phyloP scores from a whole-genome alignment of 2,329 filamentous ascomycete genomes.

The Fusarium sp. region DNA sequence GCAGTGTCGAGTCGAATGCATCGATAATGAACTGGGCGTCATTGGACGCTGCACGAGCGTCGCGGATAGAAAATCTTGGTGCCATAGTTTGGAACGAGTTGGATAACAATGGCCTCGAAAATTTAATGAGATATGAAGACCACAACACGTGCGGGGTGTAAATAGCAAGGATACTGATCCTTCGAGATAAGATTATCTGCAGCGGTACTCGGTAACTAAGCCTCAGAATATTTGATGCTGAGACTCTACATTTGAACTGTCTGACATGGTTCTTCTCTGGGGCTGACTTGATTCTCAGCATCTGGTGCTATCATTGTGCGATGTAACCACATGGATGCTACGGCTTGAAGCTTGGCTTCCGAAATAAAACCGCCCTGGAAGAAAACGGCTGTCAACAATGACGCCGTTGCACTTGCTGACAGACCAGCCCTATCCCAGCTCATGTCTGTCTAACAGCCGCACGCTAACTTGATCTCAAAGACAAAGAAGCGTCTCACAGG shows the following conservation, averaged over 20 bases:
- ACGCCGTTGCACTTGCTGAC: conserved; percentile 6
- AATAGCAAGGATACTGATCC: conserved; percentile 41
- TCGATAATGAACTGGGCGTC: conserved; percentile 48
- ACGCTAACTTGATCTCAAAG: conserved; percentile 13
- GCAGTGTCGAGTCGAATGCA: conserved; percentile 48
- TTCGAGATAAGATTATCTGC: conserved; percentile 9
- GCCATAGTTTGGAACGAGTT: conserved; percentile 27
- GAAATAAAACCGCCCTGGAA: neutral
- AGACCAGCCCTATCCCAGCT: neutral
- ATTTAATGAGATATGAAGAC: neutral
- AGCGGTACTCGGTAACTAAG: too few relatives aligned
- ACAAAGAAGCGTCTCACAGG: conserved; percentile 5
- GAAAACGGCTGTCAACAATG: conserved; percentile 1
- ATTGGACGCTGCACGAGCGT: conserved; percentile 33
- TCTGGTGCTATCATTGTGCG: neutral
- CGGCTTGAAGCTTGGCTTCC: neutral
- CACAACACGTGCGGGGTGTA: conserved; percentile 15
- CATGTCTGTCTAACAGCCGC: neutral
- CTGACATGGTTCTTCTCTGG: neutral
- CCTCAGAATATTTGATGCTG: too few relatives aligned
- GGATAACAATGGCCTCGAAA: neutral
- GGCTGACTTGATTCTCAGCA: neutral
- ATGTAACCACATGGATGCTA: too few relatives aligned
- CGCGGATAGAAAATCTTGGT: conserved; percentile 41
- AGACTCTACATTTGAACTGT: neutral